phyloP scores from a whole-genome alignment of 441 rosid genomes.

The Sinapis alba region DNA sequence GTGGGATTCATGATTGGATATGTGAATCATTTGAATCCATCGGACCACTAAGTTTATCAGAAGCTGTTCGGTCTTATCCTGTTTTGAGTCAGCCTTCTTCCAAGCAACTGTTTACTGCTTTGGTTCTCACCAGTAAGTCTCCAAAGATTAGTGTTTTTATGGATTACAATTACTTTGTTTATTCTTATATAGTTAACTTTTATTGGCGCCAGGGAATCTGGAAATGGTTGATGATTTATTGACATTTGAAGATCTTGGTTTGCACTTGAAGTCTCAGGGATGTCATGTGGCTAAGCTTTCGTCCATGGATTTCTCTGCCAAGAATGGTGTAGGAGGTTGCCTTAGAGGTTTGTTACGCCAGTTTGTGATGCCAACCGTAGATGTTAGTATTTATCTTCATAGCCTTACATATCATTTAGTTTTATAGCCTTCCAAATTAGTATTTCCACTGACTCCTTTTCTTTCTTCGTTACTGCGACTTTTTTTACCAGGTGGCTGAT shows the following conservation, averaged over 20 bases:
- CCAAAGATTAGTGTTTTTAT: background rate
- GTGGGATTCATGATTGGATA: conserved; percentile 73
- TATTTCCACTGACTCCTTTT: conserved; percentile 13
- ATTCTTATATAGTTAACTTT: background rate
- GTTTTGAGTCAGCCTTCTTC: conserved; percentile 58
- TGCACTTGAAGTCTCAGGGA: conserved; percentile 73
- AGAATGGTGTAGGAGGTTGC: conserved; percentile 81
- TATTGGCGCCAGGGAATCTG: conserved; percentile 68
- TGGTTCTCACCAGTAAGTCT: conserved; percentile 86
- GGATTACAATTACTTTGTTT: background rate
- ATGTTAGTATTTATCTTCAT: conserved; percentile 58
- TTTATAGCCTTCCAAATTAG: conserved; percentile 2
- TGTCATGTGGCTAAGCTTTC: conserved; percentile 92
- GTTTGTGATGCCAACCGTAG: conserved; percentile 62
- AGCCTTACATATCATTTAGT: conserved; percentile 5
- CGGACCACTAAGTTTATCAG: conserved; percentile 45
- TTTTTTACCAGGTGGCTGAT: conserved; percentile 68
- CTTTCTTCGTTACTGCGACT: conserved; percentile 30
- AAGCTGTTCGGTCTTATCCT: conserved; percentile 71
- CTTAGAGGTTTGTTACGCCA: conserved; percentile 81
- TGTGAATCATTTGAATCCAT: conserved; percentile 58
- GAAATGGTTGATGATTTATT: conserved; percentile 91
- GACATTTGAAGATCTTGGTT: conserved; percentile 78
- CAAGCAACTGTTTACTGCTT: conserved; percentile 69
- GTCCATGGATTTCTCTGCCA: conserved; percentile 69